Percentiles rank a stretch among this genome's conserved stretches.
Evolutionary conservation across 257 asterid species (phyloP).

Genomic region (Gentiana dahurica): DNA sequence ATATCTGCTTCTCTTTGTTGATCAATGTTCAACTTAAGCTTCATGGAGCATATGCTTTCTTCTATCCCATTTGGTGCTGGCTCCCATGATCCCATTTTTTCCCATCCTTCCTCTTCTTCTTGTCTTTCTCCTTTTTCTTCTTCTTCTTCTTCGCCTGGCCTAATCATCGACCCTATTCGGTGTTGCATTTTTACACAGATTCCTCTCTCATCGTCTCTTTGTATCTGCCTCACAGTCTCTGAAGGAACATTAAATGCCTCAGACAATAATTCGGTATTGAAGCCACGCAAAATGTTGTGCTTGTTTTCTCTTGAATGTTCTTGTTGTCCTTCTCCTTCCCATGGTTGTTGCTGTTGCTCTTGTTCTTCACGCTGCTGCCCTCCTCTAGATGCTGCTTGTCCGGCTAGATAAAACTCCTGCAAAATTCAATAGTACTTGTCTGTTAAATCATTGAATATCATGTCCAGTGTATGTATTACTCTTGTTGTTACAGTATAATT

Average conservation of each 20-base stretch:
- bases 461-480: too few species aligned
- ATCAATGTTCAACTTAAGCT: conserved; percentile 32
- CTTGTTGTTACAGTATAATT: too few species aligned
- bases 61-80: conserved; percentile 28
- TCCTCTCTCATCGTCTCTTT: conserved; percentile 36
- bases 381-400: conserved; percentile 26
- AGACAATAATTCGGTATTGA: conserved; percentile 41
- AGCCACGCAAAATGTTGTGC: conserved; percentile 37
- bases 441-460: too few species aligned
- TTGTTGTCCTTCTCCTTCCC: neutral
- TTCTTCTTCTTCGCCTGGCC: conserved; percentile 26
- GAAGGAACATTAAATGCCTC: conserved; percentile 43
- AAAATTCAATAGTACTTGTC: neutral
- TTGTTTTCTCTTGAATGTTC: conserved; percentile 9
- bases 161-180: conserved; percentile 27
- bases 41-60: conserved; percentile 44
- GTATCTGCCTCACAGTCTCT: conserved; percentile 30
- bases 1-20: conserved; percentile 36
- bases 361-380: neutral
- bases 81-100: neutral
- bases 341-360: neutral
- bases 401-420: conserved; percentile 57
- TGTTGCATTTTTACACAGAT: conserved; percentile 34
- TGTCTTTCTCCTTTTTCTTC: conserved; percentile 11
- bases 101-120: conserved; percentile 6